Evolutionary conservation across 768 basidiomycete genomes (phyloP), one percentile per base, ranked within the genome.

Genomic region (Amanita phalloides): DNA sequence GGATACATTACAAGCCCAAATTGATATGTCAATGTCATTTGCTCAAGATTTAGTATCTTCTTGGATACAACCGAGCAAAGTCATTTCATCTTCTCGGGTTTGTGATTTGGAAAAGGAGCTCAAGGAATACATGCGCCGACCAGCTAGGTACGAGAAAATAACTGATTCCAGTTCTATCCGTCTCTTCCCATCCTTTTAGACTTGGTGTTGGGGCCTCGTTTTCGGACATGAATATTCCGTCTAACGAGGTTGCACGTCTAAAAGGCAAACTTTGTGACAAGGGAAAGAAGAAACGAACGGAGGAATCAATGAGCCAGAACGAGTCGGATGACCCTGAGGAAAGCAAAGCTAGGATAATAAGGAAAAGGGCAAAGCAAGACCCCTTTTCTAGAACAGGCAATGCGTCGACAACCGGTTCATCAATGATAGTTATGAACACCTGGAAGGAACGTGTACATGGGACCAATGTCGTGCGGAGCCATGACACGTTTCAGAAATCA

Each of bases 21-120:
- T 90, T 48, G 84, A 90, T 64, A 68, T 86, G 59, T 81, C 87
- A 20, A 79, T 90, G 79, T 82, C 87, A 4, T 79, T 82, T 64
- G 80, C 83, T 1, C 78, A 89, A 56, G 73, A 78, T 62, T 72
- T 90, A 58, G 79, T 86, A 41, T 74, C 84, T 20, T 85, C 88
- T 50, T 90, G 88, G 88, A 71, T 90, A 57, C 78, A 79, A 57
- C 76, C 83, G 30, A 66, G 62, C n/a, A 69, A 68, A 50, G 61
- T 71, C 41, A 61, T 70, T 25, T 66, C 61, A 53, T 67, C 61
- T 55, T 65, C 68, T 20, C 57, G 60, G 26, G 65, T 59, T 42
- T 64, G 62, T 17, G 66, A 74, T 51, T 54, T 73, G 23, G 73
- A 78, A 51, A 74, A 72, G 49, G 79, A 86, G 61, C 68, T 90